A percentile compares a stretch with the other conserved stretches of the same genome.
Conservation (phyloP, 352 stramenopile species). For the Vaucheria bursata region DNA sequence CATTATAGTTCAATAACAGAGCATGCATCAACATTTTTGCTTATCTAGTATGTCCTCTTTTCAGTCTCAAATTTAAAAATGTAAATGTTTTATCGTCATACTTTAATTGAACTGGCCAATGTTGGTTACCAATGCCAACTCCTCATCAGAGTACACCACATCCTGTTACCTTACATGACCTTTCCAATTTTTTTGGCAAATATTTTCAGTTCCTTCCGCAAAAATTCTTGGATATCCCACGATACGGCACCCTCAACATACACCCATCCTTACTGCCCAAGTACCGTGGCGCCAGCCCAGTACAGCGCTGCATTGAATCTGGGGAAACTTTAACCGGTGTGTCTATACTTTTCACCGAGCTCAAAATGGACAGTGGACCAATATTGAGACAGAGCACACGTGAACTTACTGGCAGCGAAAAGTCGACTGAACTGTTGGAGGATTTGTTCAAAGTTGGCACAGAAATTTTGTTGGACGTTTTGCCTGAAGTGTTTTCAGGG, state of each 20-base stretch:
- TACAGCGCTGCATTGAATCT: constrained; percentile 66
- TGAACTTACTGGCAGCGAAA: constrained; percentile 58
- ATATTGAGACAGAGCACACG: constrained; percentile 58
- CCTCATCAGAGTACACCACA: no score
- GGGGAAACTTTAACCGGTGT: constrained; percentile 66
- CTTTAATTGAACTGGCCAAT: no score
- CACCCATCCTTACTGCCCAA: constrained; percentile 68
- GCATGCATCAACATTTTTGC: no score
- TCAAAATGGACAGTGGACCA: constrained; percentile 70
- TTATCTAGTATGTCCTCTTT: no score
- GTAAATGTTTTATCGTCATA: no score
- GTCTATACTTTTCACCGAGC: constrained; percentile 67
- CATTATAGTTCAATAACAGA: no score
- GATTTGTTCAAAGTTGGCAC: constrained; percentile 63
- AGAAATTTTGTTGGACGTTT: constrained; percentile 55
- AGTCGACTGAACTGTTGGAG: constrained; percentile 59
- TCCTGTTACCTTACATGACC: no score
- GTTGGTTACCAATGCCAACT: no score
- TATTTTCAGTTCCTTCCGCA: constrained; percentile 69
- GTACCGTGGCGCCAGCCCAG: constrained; percentile 65
- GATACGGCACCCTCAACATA: constrained; percentile 65
- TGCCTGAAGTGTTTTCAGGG: constrained; percentile 54
- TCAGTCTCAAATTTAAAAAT: no score
- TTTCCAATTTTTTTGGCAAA: no score
- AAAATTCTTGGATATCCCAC: constrained; percentile 60